phyloP scores from a whole-genome alignment of 352 stramenopile genomes.

The Phytophthora pini region DNA sequence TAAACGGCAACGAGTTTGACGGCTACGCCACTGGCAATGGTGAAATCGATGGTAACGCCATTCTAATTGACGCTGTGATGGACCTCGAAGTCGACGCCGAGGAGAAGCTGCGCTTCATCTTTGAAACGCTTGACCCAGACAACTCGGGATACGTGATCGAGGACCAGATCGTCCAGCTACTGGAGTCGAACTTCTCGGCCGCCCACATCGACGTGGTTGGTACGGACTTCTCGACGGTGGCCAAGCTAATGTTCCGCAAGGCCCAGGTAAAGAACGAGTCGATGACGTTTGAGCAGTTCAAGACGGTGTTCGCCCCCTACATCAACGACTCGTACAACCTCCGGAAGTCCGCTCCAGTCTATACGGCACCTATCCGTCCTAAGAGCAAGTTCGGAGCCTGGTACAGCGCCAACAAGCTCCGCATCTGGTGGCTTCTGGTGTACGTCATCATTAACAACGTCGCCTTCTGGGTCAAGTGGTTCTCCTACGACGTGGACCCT shows the following conservation, averaged over 20 bases:
- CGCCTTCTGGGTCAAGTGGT: slow-evolving; percentile 82
- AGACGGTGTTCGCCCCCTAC: slow-evolving; percentile 72
- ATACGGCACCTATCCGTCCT: slow-evolving; percentile 32
- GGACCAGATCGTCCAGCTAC: slow-evolving; percentile 67
- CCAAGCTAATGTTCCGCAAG: slow-evolving; percentile 75
- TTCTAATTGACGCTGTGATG: slow-evolving; percentile 84
- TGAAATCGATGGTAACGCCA: slow-evolving; percentile 75
- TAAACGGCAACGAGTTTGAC: slow-evolving; percentile 59
- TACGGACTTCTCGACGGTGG: slow-evolving; percentile 72
- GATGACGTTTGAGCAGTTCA: slow-evolving; percentile 82
- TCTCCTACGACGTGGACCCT: slow-evolving; percentile 73
- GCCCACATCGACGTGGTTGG: slow-evolving; percentile 80
- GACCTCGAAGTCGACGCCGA: slow-evolving; percentile 75
- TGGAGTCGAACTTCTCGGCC: slow-evolving; percentile 76
- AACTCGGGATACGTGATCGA: slow-evolving; percentile 59
- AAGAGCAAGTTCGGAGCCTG: slow-evolving; percentile 72
- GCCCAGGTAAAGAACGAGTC: slow-evolving; percentile 56
- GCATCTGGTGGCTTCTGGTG: slow-evolving; percentile 81
- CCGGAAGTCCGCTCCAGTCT: slow-evolving; percentile 41
- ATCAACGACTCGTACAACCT: slow-evolving; percentile 67
- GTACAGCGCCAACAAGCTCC: slow-evolving; percentile 77
- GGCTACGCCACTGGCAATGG: slow-evolving; percentile 59
- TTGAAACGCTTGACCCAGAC: slow-evolving; percentile 77
- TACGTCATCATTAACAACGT: slow-evolving; percentile 74
- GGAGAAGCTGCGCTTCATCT: slow-evolving; percentile 87